These are phyloP conservation scores for Yarrowia osloensis DNA, from an alignment of 805 yeast genomes.

Conservation along the genomic window DNA sequence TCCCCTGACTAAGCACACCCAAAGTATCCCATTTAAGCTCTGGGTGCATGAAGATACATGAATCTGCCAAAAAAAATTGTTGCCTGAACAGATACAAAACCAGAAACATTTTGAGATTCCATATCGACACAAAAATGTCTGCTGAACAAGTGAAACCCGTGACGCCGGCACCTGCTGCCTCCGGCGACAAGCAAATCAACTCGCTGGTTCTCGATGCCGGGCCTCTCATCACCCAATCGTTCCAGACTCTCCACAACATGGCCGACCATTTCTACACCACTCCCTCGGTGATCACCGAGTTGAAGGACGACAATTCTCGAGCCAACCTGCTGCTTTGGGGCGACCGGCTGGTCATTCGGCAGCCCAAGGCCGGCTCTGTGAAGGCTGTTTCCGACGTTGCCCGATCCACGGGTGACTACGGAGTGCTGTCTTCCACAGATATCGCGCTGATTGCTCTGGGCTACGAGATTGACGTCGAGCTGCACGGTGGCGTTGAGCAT, in stretches of 20 bases:
- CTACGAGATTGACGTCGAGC: constrained; percentile 78
- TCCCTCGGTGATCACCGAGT: constrained; percentile 86
- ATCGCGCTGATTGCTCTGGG: constrained; percentile 88
- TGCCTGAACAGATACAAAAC: neutral
- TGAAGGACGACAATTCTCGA: constrained; percentile 82
- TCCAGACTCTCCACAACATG: constrained; percentile 65
- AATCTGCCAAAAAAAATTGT: neutral
- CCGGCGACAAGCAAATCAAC: neutral
- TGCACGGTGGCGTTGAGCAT: constrained; percentile 42
- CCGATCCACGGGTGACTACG: constrained; percentile 83
- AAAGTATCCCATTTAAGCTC: neutral
- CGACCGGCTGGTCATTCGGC: constrained; percentile 65
- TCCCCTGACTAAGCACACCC: neutral
- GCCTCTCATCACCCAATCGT: constrained; percentile 85
- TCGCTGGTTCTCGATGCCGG: constrained; percentile 86
- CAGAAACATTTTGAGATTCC: neutral
- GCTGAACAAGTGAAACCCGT: neutral
- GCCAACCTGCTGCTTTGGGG: constrained; percentile 80
- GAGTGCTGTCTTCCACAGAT: constrained; percentile 88
- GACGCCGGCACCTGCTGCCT: neutral
- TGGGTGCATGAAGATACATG: constrained; percentile 1
- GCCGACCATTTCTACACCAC: constrained; percentile 81
- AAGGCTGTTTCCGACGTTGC: constrained; percentile 74
- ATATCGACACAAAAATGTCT: neutral
- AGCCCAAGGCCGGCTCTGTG: constrained; percentile 68